These are phyloP conservation scores for Tuctoria greenei DNA, from an alignment of 176 grass and related monocot genomes.

Conservation along the genomic window DNA sequence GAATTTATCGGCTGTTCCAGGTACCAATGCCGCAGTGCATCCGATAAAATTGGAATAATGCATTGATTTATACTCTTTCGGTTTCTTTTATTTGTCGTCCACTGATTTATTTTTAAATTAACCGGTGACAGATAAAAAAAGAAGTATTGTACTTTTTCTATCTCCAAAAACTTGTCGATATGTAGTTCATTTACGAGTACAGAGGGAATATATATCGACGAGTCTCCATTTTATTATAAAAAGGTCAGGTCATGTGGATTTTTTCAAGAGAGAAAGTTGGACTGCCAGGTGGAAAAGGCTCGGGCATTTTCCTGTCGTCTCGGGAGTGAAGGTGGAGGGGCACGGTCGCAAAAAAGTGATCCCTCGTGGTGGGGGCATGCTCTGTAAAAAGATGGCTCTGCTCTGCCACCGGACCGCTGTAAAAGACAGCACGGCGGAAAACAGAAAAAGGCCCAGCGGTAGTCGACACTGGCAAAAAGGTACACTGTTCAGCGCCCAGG, in stretches of 20 bases:
- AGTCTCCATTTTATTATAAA: too few species aligned
- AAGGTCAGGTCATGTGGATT: background rate
- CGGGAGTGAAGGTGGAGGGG: background rate
- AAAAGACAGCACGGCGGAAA: background rate
- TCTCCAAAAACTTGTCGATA: too few species aligned
- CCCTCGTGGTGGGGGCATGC: background rate
- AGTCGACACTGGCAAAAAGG: slow-evolving; percentile 1
- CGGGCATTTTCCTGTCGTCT: background rate
- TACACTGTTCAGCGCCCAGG: background rate
- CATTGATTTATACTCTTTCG: background rate
- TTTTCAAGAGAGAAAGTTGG: background rate
- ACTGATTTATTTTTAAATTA: too few species aligned
- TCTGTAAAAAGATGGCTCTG: background rate
- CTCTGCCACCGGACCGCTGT: background rate
- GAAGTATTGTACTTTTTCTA: too few species aligned
- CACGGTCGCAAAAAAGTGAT: background rate
- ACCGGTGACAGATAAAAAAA: too few species aligned
- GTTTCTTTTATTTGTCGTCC: too few species aligned
- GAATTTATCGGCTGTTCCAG: background rate
- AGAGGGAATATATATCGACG: too few species aligned
- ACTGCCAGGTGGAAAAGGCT: background rate
- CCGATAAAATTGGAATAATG: background rate
- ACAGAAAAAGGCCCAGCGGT: background rate
- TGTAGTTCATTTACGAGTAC: too few species aligned
- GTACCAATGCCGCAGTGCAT: background rate